Evolutionary conservation across 768 basidiomycete genomes (phyloP), one percentile per base, ranked within the genome.

Genomic region (Suillus fuscotomentosus): DNA sequence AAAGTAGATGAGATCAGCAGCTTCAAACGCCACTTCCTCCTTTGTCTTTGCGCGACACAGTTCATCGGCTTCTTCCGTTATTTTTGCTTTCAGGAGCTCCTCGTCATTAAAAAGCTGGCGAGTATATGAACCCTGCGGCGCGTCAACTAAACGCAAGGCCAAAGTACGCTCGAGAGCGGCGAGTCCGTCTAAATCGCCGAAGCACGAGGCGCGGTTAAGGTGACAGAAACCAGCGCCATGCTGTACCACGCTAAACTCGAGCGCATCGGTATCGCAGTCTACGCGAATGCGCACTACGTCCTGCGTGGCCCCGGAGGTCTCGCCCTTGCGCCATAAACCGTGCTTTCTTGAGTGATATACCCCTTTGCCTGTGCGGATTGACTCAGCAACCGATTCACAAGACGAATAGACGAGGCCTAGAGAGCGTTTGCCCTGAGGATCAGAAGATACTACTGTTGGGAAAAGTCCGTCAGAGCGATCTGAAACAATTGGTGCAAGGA

Each of bases 1-100:
- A 73, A 99, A 99, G 80, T 99, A 99, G 48, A 97, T 71, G 27
- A 99, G 81, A 78, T 99, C 97, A 1, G 96, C 97, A 8, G 95
- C 93, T 77, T 99, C 97, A 66, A 96, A 97, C 1, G 95, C 92
- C 17, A 97, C 80, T 38, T 98, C 93, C 56, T 91, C 88, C 71
- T 85, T 86, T 2, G 86, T 86, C 69, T 86, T 80, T 27, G 94
- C 94, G 20, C 83, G 82, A 73, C 95, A 97, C n/a, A 99, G 84
- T 76, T 99, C 97, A 70, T 97, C 93, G 0, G 97, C 97, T 75
- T 99, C 97, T 77, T 99, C 97, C 88, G 92, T 94, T 68, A 99
- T 95, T 82, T 99, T 99, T 60, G 95, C 90, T 54, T 83, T 85
- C 53, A 99, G 80, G n/a, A 99, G 82, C 54, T 83, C 84, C 5